Evolutionary conservation across 306 rosid genomes (phyloP).

Genomic region (Prunus campanulata): DNA sequence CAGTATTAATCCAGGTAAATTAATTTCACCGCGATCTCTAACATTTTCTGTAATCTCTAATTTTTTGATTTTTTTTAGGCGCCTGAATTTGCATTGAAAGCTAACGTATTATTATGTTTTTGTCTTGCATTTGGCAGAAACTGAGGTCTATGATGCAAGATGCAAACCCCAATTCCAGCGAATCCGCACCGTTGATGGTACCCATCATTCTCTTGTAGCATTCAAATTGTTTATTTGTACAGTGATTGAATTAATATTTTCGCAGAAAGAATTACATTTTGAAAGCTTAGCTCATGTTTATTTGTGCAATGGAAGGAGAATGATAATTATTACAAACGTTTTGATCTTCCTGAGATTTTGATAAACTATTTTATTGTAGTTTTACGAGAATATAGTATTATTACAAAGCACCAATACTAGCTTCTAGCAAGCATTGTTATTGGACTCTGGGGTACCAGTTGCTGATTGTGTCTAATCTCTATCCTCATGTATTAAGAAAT

Average conservation of each 20-base stretch:
- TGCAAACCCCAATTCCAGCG: conserved; percentile 19
- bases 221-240: background rate
- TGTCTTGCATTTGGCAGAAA: conserved; percentile 15
- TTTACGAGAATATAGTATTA: background rate
- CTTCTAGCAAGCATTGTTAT: background rate
- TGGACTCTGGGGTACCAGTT: background rate
- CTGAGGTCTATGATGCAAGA: conserved; percentile 25
- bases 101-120: background rate
- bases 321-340: background rate
- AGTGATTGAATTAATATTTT: background rate
- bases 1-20: conserved; percentile 9
- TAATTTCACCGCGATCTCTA: background rate
- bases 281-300: background rate
- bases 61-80: background rate
- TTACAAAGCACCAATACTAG: background rate
- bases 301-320: background rate
- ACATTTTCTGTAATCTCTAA: background rate
- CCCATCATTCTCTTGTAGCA: conserved; percentile 9
- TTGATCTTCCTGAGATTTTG: background rate
- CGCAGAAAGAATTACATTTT: background rate
- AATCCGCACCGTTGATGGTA: conserved; percentile 48
- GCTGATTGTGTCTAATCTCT: background rate
- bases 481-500: background rate
- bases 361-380: background rate
- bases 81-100: background rate